Conservation (phyloP, 2,329 filamentous ascomycete species). For the Sporothrix variecibatus region DNA sequence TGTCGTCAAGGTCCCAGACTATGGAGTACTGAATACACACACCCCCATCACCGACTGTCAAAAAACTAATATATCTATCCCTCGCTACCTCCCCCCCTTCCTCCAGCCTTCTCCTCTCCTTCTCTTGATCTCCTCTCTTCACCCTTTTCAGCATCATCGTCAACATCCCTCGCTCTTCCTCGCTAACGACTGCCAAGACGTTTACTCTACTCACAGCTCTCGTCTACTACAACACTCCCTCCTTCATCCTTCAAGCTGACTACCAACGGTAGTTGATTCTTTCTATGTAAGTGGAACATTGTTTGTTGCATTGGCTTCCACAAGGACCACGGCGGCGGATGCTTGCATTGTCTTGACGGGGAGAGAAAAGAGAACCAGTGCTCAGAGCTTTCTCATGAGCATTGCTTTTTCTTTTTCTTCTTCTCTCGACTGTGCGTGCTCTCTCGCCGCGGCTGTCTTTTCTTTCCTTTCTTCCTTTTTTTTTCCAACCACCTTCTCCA, state of each 20-base stretch:
- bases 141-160: neutral
- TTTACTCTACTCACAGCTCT: neutral
- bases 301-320: conserved; percentile 13
- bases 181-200: neutral
- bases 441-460: neutral
- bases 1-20: neutral
- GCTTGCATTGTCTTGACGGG: neutral
- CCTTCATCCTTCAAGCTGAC: neutral
- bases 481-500: neutral
- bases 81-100: conserved; percentile 3
- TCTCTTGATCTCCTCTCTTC: neutral
- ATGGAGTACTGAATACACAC: neutral
- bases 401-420: neutral
- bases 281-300: conserved; percentile 7
- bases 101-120: neutral
- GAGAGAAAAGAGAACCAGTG: neutral
- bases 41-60: neutral
- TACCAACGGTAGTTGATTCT: neutral
- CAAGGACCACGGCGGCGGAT: neutral
- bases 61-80: conserved; percentile 17
- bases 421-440: neutral
- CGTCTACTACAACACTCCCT: neutral
- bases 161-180: conserved; percentile 5
- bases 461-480: neutral
- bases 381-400: neutral